phyloP scores from a whole-genome alignment of 768 basidiomycete species.

The Naganishia antarctica region DNA sequence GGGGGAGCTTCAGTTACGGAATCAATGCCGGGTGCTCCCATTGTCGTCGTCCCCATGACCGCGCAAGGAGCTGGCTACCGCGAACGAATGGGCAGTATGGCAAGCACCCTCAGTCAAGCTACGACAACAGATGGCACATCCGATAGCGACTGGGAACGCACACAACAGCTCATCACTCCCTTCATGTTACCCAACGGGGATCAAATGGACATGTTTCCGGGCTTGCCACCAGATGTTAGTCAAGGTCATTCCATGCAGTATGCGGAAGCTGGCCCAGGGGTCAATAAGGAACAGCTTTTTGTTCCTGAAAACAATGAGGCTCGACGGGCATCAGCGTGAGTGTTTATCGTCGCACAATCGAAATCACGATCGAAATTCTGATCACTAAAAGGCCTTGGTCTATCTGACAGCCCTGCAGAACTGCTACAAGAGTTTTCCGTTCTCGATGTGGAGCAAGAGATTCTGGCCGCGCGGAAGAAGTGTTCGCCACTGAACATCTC shows the following conservation, averaged over 20 bases:
- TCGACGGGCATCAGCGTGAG: constrained; percentile 46
- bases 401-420: constrained; percentile 18
- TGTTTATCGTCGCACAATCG: neutral
- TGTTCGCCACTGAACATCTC: constrained; percentile 7
- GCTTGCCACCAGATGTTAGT: neutral
- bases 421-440: constrained; percentile 13
- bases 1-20: neutral
- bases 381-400: too few relatives aligned
- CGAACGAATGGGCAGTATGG: constrained; percentile 40
- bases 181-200: constrained; percentile 3
- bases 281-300: neutral
- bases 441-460: constrained; percentile 7
- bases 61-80: neutral
- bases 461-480: constrained; percentile 1
- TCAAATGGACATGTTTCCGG: neutral
- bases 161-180: constrained; percentile 11
- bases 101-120: constrained; percentile 35
- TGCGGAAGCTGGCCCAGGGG: neutral
- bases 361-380: neutral
- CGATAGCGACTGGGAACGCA: constrained; percentile 29
- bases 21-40: neutral
- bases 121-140: constrained; percentile 35
- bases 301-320: constrained; percentile 10
- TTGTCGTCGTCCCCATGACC: neutral
- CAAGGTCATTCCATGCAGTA: neutral